phyloP scores from a whole-genome alignment of 257 asterid species.

The Solanum lycopersicoides region DNA sequence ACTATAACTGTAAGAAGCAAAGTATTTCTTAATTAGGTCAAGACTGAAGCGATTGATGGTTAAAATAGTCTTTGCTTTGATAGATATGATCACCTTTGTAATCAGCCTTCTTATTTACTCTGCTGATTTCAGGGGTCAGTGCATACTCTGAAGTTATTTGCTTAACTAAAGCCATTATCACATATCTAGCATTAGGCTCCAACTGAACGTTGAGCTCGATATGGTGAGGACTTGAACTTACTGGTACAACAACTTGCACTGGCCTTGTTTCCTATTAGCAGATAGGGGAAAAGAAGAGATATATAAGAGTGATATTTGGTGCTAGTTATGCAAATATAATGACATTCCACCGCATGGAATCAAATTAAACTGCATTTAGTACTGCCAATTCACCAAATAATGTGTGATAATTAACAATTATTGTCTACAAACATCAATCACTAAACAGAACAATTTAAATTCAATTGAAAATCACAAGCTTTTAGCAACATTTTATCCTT shows the following conservation, averaged over 20 bases:
- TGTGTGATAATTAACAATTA: neutral
- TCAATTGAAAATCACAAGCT: neutral
- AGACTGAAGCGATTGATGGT: neutral
- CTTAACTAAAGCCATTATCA: conserved; percentile 65
- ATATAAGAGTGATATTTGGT: neutral
- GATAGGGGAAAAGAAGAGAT: neutral
- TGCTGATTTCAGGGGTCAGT: conserved; percentile 61
- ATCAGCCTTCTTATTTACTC: conserved; percentile 32
- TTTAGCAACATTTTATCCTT: neutral
- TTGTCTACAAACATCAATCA: neutral
- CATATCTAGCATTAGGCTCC: conserved; percentile 59
- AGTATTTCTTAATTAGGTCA: neutral
- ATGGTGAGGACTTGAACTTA: conserved; percentile 79
- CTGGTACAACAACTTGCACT: conserved; percentile 48
- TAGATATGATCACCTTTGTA: conserved; percentile 39
- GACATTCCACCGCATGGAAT: neutral
- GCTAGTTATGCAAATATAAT: neutral
- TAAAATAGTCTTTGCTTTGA: neutral
- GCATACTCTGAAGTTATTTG: conserved; percentile 49
- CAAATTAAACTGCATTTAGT: neutral
- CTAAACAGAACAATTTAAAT: neutral
- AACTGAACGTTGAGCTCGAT: conserved; percentile 57
- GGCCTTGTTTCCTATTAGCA: conserved; percentile 54
- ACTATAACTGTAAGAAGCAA: conserved; percentile 41
- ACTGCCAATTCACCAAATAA: neutral